Percentiles rank a stretch among this genome's conserved stretches.
Evolutionary conservation across 768 basidiomycete genomes (phyloP).

Genomic region (Cyathus striatus): DNA sequence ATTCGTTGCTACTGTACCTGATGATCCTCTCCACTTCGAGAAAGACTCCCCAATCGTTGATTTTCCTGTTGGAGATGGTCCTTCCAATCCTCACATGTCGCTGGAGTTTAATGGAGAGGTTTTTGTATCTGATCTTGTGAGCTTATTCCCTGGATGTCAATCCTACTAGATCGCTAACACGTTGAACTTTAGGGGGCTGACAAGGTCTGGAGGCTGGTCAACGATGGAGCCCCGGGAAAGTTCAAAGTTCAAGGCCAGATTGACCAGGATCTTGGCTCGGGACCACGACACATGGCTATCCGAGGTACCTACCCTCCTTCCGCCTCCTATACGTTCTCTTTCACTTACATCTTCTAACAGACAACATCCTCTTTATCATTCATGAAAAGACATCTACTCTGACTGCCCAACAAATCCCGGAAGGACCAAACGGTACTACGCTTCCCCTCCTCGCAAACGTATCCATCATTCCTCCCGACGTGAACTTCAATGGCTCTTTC

Average conservation of each 20-base stretch:
- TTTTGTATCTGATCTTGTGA: conserved; percentile 56
- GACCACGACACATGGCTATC: conserved; percentile 55
- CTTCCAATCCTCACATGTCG: conserved; percentile 61
- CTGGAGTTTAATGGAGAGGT: conserved; percentile 46
- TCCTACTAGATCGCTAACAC: neutral
- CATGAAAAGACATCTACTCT: conserved; percentile 50
- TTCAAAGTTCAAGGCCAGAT: conserved; percentile 55
- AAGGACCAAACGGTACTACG: conserved; percentile 42
- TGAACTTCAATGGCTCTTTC: conserved; percentile 34
- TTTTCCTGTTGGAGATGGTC: conserved; percentile 39
- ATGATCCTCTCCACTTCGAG: conserved; percentile 29
- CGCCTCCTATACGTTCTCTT: neutral
- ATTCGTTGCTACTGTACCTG: conserved; percentile 30
- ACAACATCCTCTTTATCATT: conserved; percentile 37
- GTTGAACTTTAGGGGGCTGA: conserved; percentile 42
- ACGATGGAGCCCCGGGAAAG: conserved; percentile 32
- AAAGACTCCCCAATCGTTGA: conserved; percentile 32
- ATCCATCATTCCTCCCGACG: conserved; percentile 35
- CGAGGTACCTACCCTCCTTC: conserved; percentile 17
- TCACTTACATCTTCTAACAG: neutral
- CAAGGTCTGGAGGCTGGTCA: conserved; percentile 57
- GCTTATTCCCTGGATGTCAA: conserved; percentile 6
- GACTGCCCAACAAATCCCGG: conserved; percentile 44
- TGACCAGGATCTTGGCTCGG: conserved; percentile 45
- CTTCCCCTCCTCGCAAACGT: conserved; percentile 38